Evolutionary conservation across 352 stramenopile species (phyloP).

Genomic region (Globisporangium echinulatum): DNA sequence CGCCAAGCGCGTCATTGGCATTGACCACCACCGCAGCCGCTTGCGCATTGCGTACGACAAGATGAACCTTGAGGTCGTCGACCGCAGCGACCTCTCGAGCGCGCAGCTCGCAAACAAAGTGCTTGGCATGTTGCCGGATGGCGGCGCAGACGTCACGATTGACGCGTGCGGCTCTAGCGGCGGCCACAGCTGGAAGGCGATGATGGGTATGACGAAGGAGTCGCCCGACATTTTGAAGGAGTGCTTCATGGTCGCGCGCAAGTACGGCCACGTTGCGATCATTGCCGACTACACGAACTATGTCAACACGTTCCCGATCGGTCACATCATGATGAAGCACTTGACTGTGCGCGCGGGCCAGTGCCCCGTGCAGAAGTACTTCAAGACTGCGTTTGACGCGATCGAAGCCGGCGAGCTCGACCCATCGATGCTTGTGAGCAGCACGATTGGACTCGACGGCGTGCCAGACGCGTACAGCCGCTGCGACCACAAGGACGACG

Average conservation of each 20-base stretch:
- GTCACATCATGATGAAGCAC: constrained; percentile 43
- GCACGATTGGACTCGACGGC: no score
- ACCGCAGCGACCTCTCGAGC: constrained; percentile 39
- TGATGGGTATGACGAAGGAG: no score
- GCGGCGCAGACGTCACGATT: no score
- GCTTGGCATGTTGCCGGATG: constrained; percentile 8
- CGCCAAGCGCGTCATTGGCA: constrained; percentile 48
- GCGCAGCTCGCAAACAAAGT: constrained; percentile 44
- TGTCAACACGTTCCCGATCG: constrained; percentile 31
- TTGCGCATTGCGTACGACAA: constrained; percentile 49
- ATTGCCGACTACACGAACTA: constrained; percentile 28
- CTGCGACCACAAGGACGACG: no score
- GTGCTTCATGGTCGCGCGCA: constrained; percentile 12
- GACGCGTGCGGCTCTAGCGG: no score
- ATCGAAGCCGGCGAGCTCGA: constrained; percentile 8
- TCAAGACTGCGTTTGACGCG: constrained; percentile 22
- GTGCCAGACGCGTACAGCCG: no score
- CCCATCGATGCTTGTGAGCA: no score
- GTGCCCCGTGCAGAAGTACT: constrained; percentile 26
- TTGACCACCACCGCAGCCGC: constrained; percentile 44
- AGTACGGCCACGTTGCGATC: constrained; percentile 25
- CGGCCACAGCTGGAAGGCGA: no score
- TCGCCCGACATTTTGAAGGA: no score
- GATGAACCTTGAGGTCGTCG: constrained; percentile 58
- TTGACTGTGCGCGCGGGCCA: constrained; percentile 7